Percentiles rank a stretch among this genome's conserved stretches.
These are phyloP conservation scores for Serendipita sp. DNA, from an alignment of 768 basidiomycete species.

Conservation along the genomic window DNA sequence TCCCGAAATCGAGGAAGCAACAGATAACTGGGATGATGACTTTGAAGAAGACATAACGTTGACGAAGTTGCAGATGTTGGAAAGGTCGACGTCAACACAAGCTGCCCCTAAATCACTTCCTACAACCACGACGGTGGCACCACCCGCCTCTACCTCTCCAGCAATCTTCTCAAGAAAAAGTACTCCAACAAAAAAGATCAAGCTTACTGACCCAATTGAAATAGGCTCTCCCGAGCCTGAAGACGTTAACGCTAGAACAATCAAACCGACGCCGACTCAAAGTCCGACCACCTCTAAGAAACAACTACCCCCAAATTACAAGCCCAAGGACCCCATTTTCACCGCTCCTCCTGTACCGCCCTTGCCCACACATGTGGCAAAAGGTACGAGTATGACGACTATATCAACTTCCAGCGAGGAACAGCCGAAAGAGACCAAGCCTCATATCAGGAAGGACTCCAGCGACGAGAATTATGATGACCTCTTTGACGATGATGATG, in stretches of 20 bases:
- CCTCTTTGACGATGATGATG: constrained; percentile 56
- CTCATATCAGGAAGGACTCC: constrained; percentile 41
- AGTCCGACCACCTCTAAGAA: constrained; percentile 3
- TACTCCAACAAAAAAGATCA: not conserved
- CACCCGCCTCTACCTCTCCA: not conserved
- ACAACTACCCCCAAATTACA: not conserved
- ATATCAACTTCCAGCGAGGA: not conserved
- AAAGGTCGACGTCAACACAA: constrained; percentile 9
- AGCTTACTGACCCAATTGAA: constrained; percentile 4
- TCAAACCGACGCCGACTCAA: constrained; percentile 40
- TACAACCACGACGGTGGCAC: not conserved
- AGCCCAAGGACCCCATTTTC: not conserved
- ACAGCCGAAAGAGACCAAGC: constrained; percentile 7
- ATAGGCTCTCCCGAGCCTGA: not conserved
- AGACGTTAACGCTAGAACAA: constrained; percentile 69
- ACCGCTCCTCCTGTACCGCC: constrained; percentile 1
- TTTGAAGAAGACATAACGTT: constrained; percentile 89
- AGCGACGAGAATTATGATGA: constrained; percentile 86
- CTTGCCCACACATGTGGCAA: not conserved
- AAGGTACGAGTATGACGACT: not conserved
- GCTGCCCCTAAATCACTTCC: constrained; percentile 11
- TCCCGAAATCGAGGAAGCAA: constrained; percentile 67
- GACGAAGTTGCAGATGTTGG: constrained; percentile 46
- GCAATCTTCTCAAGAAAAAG: not conserved
- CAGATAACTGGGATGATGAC: constrained; percentile 97